Base-by-base conservation (phyloP, 495 filamentous ascomycete genomes). In the Extremus antarcticus region DNA sequence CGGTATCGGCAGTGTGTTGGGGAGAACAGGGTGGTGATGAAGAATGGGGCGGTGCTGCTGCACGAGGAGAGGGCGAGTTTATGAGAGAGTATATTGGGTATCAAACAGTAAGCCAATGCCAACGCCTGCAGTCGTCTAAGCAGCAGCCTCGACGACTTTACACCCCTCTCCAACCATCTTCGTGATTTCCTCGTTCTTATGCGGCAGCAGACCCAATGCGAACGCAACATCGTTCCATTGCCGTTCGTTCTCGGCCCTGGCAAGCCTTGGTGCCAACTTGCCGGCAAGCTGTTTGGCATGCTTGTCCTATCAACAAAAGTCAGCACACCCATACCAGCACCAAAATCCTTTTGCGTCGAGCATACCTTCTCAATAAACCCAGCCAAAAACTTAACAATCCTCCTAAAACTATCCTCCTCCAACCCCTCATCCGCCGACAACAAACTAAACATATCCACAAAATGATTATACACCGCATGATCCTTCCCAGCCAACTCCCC, bases 381-480 rank as follows among this genome's bases (percentile, higher is more conserved):
- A 41, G 92, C 79, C 62, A 99, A 68, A 71, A 99, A 99, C 66
- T 89, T 88, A 43, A 97, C 73, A 50, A 99, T 92, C 61, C 86
- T 77, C 62, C 77, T 81, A 56, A 99, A 78, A 10, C 84, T 77
- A 53, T 90, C 85, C 67, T 95, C 90, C 46, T 91, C 85, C 55
- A 99, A 73, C 29, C 78, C 80, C 45, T 76, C 77, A 60, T 94
- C 90, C 0, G 88, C 86, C 43, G 86, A 89, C 46, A 99, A 69
- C 63, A 97, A 64, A 61, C 86, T 90, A 70, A 99, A 99, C 88
- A 99, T 99, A 63, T 99, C 94, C 11, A 97, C 88, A 66, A 97
- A 99, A 69, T 99, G 91, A 63, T 99, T 99, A 64, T 99, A 99
- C 2, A 99, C 89, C 0, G 94, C 94, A 66, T 99, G 97, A 67